These are phyloP conservation scores for Penicillium psychrofluorescens DNA, from an alignment of 495 filamentous ascomycete species.

Conservation along the genomic window DNA sequence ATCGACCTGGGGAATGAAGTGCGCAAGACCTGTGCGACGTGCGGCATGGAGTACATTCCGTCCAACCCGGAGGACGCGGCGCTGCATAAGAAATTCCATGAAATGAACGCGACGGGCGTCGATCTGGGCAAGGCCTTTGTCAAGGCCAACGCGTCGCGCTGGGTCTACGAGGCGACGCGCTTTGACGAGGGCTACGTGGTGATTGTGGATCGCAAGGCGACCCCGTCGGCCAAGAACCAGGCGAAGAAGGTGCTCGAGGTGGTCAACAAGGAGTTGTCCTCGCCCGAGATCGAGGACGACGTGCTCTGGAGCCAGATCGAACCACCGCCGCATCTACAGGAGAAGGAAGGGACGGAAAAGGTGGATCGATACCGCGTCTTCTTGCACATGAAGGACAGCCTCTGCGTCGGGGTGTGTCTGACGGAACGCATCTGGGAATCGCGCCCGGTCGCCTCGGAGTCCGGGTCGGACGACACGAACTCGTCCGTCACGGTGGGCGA, in stretches of 20 bases:
- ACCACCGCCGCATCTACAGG: conserved; percentile 25
- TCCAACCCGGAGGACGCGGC: conserved; percentile 57
- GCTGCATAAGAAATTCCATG: conserved; percentile 63
- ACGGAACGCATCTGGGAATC: conserved; percentile 58
- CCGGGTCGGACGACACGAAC: neutral
- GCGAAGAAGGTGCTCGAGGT: conserved; percentile 57
- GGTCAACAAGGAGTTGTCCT: conserved; percentile 59
- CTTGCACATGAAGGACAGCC: conserved; percentile 54
- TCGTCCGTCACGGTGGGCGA: conserved; percentile 40
- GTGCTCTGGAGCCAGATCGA: conserved; percentile 51
- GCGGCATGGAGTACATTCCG: conserved; percentile 67
- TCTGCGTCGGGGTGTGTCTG: conserved; percentile 60
- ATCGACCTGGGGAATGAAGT: conserved; percentile 57
- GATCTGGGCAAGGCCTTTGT: conserved; percentile 53
- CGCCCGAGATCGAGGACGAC: conserved; percentile 52
- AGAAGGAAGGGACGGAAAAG: conserved; percentile 28
- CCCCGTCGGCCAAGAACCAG: conserved; percentile 46
- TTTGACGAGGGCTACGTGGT: conserved; percentile 49
- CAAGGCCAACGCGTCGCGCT: conserved; percentile 38
- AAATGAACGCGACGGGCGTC: conserved; percentile 56
- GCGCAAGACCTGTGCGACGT: conserved; percentile 53
- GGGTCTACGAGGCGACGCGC: conserved; percentile 38
- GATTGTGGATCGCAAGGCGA: conserved; percentile 48
- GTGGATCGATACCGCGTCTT: conserved; percentile 57
- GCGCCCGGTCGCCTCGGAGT: conserved; percentile 32